A percentile compares a stretch with the other conserved stretches of the same genome.
phyloP scores from a whole-genome alignment of 805 yeast species.

The Yarrowia divulgata region DNA sequence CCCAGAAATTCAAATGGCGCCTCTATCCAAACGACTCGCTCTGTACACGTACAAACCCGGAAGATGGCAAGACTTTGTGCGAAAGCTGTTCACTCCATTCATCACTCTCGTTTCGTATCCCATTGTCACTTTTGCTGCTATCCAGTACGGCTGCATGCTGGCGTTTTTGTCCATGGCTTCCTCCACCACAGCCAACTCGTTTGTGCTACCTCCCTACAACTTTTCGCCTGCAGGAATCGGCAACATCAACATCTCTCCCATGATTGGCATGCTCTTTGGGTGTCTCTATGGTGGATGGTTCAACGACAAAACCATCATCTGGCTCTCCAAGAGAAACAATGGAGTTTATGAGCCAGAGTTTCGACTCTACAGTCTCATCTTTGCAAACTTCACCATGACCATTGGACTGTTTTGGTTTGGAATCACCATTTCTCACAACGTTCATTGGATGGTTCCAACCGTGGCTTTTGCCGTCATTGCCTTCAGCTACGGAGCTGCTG shows the following conservation, averaged over 20 bases:
- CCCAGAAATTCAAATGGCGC: not conserved
- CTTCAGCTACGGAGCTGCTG: slow-evolving; percentile 3
- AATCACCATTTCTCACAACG: not conserved
- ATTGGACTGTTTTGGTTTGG: not conserved
- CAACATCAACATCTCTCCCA: slow-evolving; percentile 3
- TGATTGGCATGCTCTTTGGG: not conserved
- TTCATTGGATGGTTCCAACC: slow-evolving; percentile 11
- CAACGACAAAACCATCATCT: slow-evolving; percentile 4
- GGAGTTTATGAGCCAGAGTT: slow-evolving; percentile 5
- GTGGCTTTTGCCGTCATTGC: not conserved
- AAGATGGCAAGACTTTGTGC: not conserved
- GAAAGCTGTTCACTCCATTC: not conserved
- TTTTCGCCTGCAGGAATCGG: not conserved
- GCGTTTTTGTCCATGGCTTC: not conserved
- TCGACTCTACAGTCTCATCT: not conserved
- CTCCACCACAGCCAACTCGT: not conserved
- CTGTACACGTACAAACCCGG: not conserved
- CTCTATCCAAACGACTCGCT: not conserved
- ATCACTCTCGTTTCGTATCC: not conserved
- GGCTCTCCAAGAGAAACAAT: not conserved
- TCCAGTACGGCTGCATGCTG: slow-evolving; percentile 2
- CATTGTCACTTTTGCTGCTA: not conserved
- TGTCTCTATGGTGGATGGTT: slow-evolving; percentile 3
- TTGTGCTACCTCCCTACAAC: slow-evolving; percentile 3
- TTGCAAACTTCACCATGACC: slow-evolving; percentile 3